Evolutionary conservation across 345 rosid species (phyloP), one percentile per base, ranked within the genome.

Genomic region (Psidium guajava): DNA sequence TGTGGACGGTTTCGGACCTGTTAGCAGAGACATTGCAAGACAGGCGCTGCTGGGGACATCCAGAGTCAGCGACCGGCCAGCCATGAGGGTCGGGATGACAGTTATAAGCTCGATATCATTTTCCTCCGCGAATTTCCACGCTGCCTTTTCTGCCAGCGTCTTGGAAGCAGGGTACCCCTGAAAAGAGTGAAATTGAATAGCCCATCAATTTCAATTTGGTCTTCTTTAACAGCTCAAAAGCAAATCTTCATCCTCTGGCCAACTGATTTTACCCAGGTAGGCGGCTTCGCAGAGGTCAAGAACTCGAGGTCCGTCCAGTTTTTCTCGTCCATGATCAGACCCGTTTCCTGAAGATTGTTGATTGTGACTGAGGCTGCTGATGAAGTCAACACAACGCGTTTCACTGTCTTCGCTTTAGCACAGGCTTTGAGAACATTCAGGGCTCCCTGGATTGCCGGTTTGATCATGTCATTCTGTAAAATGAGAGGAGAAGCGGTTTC

Each of bases 381-480:
- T 54, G 98, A 97, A 82, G 99, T 97, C 88, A 94, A 75, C n/a
- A 97, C 85, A 25, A 94, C 96, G 6, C 96, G 94, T 86, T 93
- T 97, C 55, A 97, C 90, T 20, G 98, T 89, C 86, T 93, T 91
- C 2, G 95, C 88, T 81, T 90, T 93, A 13, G 84, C 90, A 85
- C 96, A 95, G 59, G 98, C 92, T 87, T 90, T 92, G 88, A 97
- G 83, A 21, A 97, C 98, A 90, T 96, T 95, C 64, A 89, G 54
- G 9, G 91, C 98, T 86, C 99, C 98, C 90, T 96, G 91, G 77
- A 88, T 87, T 6, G 96, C 98, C 8, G 99, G 99, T 86, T 96
- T 94, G 89, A 97, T 94, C 96, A 97, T 93, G 83, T 97, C 98
- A 91, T 90, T 93, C 99, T 97, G 49, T 64, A 56, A 47, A 27